Base-by-base conservation (phyloP, 169 alveolate species). In the Eimeria maxima region DNA sequence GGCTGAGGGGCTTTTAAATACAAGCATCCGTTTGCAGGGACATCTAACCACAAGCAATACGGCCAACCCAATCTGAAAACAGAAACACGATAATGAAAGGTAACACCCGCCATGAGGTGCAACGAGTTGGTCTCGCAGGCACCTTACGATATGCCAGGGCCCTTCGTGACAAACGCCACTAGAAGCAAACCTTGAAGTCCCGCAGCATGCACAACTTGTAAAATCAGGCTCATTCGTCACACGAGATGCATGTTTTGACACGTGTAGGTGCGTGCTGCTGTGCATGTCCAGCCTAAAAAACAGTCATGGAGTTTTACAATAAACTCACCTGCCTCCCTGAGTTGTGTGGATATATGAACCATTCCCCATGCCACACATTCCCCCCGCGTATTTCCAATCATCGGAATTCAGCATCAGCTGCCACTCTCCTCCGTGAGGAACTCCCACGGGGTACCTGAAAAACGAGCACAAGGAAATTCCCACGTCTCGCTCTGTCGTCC, bases 361-460 rank as follows among this genome's bases (percentile, higher is more conserved):
- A 71, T 94, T 95, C 22, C 97, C 98, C 84, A 95, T 96, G 13
- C 98, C 98, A 14, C 95, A 95, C 97, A 96, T 96, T 29, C 97
- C 96, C 27, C 98, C 98, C 27, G 97, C 98, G 60, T 96, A 97
- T 65, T 94, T 89, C 98, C 97, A 96, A 86, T 96, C 97, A 76
- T 97, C 97, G 16, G 98, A 97, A 94, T 97, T 97, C 69, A 97
- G 94, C 80, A 97, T 45, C 45, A 97, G 96, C 60, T 90, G 90
- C 98, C 98, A 97, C 96, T 95, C 97, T 18, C 96, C 96, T 4
- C 97, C 97, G 89, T 95, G 97, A 1, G 97, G 97, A 44, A 96
- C 98, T 13, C 98, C 98, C 78, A 97, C 90, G 20, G 97, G 98
- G 74, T 97, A 97, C 13, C 97, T 90, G 96, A 91, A 16, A 29